Conservation (phyloP, 495 filamentous ascomycete species). For the Lindgomyces ingoldianus region DNA sequence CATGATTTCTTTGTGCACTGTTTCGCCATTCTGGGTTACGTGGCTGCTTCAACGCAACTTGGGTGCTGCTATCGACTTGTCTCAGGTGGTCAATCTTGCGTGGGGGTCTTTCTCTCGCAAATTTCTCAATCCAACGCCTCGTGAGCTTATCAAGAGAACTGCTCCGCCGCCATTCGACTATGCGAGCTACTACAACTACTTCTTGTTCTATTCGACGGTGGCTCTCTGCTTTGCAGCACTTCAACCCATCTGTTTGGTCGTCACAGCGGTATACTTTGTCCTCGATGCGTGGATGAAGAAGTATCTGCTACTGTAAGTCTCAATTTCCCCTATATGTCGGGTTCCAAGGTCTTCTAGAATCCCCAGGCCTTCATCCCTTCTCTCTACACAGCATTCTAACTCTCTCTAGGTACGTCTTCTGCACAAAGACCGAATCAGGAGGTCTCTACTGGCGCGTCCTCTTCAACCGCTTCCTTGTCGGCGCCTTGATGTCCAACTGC, state of each 20-base stretch:
- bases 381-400: too few species aligned
- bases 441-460: conserved; percentile 90
- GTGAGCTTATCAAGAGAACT: conserved; percentile 90
- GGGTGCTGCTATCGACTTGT: conserved; percentile 84
- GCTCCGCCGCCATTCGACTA: conserved; percentile 94
- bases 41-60: conserved; percentile 92
- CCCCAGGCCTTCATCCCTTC: too few species aligned
- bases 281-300: conserved; percentile 91
- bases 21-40: conserved; percentile 91
- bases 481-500: conserved; percentile 72
- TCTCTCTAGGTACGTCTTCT: conserved; percentile 65
- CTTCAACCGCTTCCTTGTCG: conserved; percentile 90
- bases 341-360: too few species aligned
- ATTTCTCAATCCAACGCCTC: conserved; percentile 83
- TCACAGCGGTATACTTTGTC: conserved; percentile 86
- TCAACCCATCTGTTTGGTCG: conserved; percentile 87
- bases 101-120: conserved; percentile 81
- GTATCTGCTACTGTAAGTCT: conserved; percentile 74
- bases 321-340: conserved; percentile 1
- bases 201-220: conserved; percentile 90
- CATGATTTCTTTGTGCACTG: conserved; percentile 68
- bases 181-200: conserved; percentile 94
- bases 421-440: conserved; percentile 94
- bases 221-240: conserved; percentile 81
- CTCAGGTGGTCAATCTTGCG: conserved; percentile 75